Conservation (phyloP, 768 basidiomycete species). For the Lactarius trivialis region DNA sequence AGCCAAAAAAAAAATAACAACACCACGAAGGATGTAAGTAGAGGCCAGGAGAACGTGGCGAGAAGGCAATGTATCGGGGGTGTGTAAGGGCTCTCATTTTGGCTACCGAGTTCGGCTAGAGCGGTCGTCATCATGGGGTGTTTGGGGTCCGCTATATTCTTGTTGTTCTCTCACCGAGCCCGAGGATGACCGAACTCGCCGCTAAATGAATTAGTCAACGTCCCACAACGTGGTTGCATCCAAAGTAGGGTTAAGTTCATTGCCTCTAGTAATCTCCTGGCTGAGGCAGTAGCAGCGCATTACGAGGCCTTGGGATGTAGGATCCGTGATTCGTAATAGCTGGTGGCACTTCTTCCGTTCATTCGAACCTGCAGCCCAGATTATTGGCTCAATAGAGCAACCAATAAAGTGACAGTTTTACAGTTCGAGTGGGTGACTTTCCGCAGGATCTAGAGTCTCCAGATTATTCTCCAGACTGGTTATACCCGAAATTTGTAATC, state of each 20-base stretch:
- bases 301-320: background rate
- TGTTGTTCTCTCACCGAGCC: constrained; percentile 11
- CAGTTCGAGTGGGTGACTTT: too few relatives aligned
- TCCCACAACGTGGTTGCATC: background rate
- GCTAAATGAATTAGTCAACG: background rate
- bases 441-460: too few relatives aligned
- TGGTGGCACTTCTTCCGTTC: background rate
- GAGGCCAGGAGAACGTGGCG: background rate
- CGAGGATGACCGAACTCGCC: constrained; percentile 6
- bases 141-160: constrained; percentile 4
- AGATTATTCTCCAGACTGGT: too few relatives aligned
- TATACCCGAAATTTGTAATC: too few relatives aligned
- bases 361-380: background rate
- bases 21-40: background rate
- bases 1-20: background rate
- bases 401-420: background rate
- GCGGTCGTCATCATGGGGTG: background rate
- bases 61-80: background rate
- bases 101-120: background rate
- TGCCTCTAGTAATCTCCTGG: too few relatives aligned
- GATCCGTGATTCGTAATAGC: background rate
- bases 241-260: background rate
- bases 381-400: background rate
- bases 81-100: background rate
- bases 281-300: background rate